Percentiles rank a stretch among this genome's conserved stretches.
These are phyloP conservation scores for Lactarius evosmus DNA, from an alignment of 768 basidiomycete genomes.

Conservation along the genomic window DNA sequence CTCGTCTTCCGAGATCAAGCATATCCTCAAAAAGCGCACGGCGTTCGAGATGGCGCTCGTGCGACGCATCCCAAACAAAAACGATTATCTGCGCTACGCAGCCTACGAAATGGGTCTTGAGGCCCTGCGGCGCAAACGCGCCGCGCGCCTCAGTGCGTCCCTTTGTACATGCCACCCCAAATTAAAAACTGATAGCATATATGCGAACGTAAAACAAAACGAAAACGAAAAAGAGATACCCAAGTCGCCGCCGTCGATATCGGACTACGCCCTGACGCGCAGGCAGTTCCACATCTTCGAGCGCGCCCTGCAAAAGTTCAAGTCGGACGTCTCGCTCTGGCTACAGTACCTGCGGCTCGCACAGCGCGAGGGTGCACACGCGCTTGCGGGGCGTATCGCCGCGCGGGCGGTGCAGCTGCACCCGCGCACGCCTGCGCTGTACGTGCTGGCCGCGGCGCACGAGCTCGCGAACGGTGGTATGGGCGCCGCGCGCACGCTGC, in stretches of 20 bases:
- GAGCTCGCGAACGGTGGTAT: slow-evolving; percentile 73
- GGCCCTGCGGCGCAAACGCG: slow-evolving; percentile 70
- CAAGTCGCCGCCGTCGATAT: slow-evolving; percentile 54
- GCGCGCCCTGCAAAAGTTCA: slow-evolving; percentile 85
- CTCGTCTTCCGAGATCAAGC: slow-evolving; percentile 76
- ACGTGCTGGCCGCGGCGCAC: slow-evolving; percentile 81
- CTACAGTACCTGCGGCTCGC: slow-evolving; percentile 85
- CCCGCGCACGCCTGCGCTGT: slow-evolving; percentile 71
- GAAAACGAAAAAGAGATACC: slow-evolving; percentile 7
- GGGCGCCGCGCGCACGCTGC: slow-evolving; percentile 73
- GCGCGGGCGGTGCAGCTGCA: slow-evolving; percentile 90
- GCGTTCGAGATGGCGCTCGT: slow-evolving; percentile 81
- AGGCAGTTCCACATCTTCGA: slow-evolving; percentile 89
- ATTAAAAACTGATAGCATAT: slow-evolving; percentile 15
- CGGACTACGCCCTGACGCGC: slow-evolving; percentile 80
- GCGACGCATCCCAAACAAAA: slow-evolving; percentile 77
- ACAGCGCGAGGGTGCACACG: slow-evolving; percentile 71
- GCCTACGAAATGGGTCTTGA: slow-evolving; percentile 90
- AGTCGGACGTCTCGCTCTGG: slow-evolving; percentile 84
- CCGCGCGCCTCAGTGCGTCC: slow-evolving; percentile 63
- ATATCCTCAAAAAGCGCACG: slow-evolving; percentile 82
- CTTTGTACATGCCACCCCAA: not conserved
- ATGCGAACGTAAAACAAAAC: not conserved
- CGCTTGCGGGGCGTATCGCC: slow-evolving; percentile 76
- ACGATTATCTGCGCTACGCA: slow-evolving; percentile 88